Base-by-base conservation (phyloP, 192 early-diverging fungal species). In the Umbelopsis sp. region DNA sequence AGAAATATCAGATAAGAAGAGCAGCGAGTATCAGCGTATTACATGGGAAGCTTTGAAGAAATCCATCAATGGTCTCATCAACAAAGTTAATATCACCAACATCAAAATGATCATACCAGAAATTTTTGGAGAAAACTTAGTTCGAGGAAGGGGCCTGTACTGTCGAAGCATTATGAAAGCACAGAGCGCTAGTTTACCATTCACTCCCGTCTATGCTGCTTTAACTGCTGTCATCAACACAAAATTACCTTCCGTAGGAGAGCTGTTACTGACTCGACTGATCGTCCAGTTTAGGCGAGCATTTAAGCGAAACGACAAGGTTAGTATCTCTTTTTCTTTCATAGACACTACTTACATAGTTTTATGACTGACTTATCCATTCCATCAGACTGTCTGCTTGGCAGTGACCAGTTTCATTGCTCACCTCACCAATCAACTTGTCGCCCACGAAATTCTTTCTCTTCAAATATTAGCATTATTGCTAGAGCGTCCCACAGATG, bases 21-120 rank as follows among this genome's bases (percentile, higher is more conserved):
- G 82, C 59, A 80, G 82, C 24, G 87, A 87, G 32, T 94, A 91
- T 66, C 96, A 98, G 79, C 91, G 96, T 8, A 91, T 95, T 79
- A 90, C 89, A 26, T 98, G 97, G 97, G 96, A 98, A 71, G 87
- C 89, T 8, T 83, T 97, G 7, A 97, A 97, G 75, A 98, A 97
- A 79, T 90, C 87, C 67, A 91, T 98, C 69, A 98, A 97, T 74
- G 97, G 94, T 71, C 86, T 92, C 2, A 94, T 98, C 74, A 98
- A 98, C 86, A 97, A 96, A 82, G 92, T 96, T 41, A 97, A 96
- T 68, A 90, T 81, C 7, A 85, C 90, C 20, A 98, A 98, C 76
- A 92, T 97, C 78, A 95, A 97, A 62, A 87, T 90, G 43, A 92
- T 97, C 68, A 80, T 97, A 20, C 90, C 93, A 8, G 95, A 97